These are phyloP conservation scores for Eimeria maxima DNA, from an alignment of 169 alveolate genomes.

Conservation along the genomic window DNA sequence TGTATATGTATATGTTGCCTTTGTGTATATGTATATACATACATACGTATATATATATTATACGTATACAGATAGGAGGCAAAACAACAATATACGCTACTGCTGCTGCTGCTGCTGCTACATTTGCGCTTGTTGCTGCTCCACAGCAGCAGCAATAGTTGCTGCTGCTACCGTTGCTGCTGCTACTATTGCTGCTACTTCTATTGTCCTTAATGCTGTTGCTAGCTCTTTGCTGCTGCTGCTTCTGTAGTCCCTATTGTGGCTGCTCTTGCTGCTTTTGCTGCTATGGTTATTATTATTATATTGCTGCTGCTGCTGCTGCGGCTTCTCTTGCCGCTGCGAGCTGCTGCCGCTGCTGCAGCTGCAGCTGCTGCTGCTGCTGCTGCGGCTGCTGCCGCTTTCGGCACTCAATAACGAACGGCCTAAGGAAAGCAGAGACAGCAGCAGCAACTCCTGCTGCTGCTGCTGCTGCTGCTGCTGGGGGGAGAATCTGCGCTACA, in stretches of 20 bases:
- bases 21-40: too few relatives aligned
- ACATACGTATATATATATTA: too few relatives aligned
- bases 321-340: neutral
- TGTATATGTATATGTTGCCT: too few relatives aligned
- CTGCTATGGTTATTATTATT: too few relatives aligned
- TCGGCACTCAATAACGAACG: neutral
- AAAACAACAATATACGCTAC: too few relatives aligned
- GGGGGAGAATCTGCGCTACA: neutral
- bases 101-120: neutral
- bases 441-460: constrained; percentile 45
- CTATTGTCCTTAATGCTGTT: neutral
- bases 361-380: neutral
- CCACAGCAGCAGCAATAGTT: too few relatives aligned
- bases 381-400: neutral
- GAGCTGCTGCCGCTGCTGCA: neutral
- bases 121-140: too few relatives aligned
- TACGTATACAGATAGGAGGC: too few relatives aligned
- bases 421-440: neutral
- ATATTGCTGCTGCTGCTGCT: neutral
- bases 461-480: constrained; percentile 57
- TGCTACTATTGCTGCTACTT: neutral
- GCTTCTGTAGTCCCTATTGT: neutral
- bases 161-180: too few relatives aligned
- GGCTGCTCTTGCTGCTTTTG: too few relatives aligned
- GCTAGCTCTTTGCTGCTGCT: neutral